Evolutionary conservation across 306 rosid species (phyloP), one percentile per base, ranked within the genome.

Genomic region (Rosa rugosa): DNA sequence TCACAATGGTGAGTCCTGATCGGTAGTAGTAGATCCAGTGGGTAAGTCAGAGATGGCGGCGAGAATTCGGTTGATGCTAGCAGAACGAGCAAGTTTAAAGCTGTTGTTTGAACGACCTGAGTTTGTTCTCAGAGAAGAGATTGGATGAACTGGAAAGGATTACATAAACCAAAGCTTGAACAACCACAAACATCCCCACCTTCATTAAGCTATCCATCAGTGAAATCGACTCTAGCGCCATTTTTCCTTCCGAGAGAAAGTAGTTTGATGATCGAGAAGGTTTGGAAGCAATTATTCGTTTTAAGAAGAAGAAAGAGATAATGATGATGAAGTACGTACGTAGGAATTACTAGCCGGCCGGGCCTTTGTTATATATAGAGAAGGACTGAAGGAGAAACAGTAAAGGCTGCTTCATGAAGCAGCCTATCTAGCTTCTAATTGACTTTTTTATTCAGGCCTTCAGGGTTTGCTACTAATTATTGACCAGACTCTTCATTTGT

Each of bases 141-240:
- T 60, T 75, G 62, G 84, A 81, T 11, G 84, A 75, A 69, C 72
- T 57, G 10, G 84, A 81, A 59, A 81, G 72, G 62, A 75, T 81
- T 4, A 68, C 51, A 60, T 75, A 81, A 44, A 81, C 84, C 71
- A 81, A 12, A 23, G 69, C 80, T 81, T 81, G 84, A 23, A 75
- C 80, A 13, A 80, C n/a, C 76, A 75, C 62, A 69, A 80, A 80
- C 60, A 80, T 53, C 1, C 17, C 72, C 76, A 69, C 80, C 66
- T 75, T 81, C 84, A 81, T 25, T 16, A 75, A 75, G 45, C 47
- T 62, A 27, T 62, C 69, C 44, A 62, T 50, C 45, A 75, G 6
- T 59, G 23, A 75, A 10, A 67, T 67, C 50, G 49, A 18, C 70
- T 75, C 59, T 10, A 45, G 11, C 13, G 2, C 71, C 79, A 75